A percentile compares a stretch with the other conserved stretches of the same genome.
Evolutionary conservation across 75 land plant genomes (phyloP).

Genomic region (Cunninghamia lanceolata): DNA sequence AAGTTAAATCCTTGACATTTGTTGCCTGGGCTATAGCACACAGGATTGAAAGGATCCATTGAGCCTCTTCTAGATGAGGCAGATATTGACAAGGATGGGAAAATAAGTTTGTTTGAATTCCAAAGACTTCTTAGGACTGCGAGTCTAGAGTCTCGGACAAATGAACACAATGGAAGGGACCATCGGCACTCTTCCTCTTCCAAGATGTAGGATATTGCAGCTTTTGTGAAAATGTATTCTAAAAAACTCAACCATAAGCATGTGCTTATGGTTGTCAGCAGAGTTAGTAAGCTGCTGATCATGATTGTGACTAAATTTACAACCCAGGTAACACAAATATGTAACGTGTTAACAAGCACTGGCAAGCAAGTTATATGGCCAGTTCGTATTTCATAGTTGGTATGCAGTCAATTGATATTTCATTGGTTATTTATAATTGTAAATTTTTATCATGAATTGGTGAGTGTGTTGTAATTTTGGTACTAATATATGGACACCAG

Average conservation of each 20-base stretch:
- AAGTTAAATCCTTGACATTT: slow-evolving; percentile 5
- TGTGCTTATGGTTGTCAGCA: not conserved
- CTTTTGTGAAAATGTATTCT: not conserved
- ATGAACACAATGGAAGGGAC: slow-evolving; percentile 34
- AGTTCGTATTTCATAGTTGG: not conserved
- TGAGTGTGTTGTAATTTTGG: not conserved
- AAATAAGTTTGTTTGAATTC: slow-evolving; percentile 85
- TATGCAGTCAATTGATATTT: not conserved
- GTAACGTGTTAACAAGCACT: not conserved
- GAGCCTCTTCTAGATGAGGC: slow-evolving; percentile 91
- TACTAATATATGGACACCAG: not conserved
- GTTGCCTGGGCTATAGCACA: slow-evolving; percentile 53
- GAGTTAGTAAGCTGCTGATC: not conserved
- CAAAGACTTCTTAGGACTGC: slow-evolving; percentile 86
- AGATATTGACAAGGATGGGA: slow-evolving; percentile 93
- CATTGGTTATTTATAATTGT: not conserved
- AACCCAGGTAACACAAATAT: not conserved
- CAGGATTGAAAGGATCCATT: slow-evolving; percentile 87
- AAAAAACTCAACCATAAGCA: no score
- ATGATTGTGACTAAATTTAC: not conserved
- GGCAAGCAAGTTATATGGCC: not conserved
- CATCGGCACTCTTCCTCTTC: slow-evolving; percentile 20
- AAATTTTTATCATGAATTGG: not conserved
- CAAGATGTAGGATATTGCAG: slow-evolving; percentile 13
- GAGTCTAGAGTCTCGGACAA: slow-evolving; percentile 67